Evolutionary conservation across 2,329 filamentous ascomycete genomes (phyloP).

Genomic region (Cercospora zeina): DNA sequence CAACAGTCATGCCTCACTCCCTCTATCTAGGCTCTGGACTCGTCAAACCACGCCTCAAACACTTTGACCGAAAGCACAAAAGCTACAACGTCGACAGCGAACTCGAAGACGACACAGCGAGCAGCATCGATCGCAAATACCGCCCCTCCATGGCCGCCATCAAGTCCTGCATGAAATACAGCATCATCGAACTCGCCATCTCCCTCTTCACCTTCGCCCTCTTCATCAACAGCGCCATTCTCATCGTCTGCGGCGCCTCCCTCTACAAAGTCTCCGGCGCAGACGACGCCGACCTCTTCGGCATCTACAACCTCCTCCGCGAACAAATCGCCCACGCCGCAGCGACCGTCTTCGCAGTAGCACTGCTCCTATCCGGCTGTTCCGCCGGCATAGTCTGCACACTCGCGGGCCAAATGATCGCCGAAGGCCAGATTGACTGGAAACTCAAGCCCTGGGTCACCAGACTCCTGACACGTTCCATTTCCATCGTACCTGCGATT

Average conservation of each 20-base stretch:
- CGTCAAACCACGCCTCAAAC: constrained; percentile 64
- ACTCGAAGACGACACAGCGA: constrained; percentile 33
- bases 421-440: constrained; percentile 78
- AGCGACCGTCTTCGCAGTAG: constrained; percentile 80
- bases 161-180: constrained; percentile 44
- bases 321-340: constrained; percentile 69
- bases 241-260: constrained; percentile 66
- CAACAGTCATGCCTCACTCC: constrained; percentile 72
- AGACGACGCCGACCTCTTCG: constrained; percentile 73
- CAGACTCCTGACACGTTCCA: constrained; percentile 71
- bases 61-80: constrained; percentile 62
- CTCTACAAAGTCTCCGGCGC: constrained; percentile 64
- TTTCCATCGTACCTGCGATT: constrained; percentile 79
- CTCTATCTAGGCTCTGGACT: constrained; percentile 69
- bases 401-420: constrained; percentile 85
- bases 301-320: constrained; percentile 73
- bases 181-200: constrained; percentile 44
- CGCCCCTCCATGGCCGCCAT: constrained; percentile 45
- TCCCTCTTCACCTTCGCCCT: constrained; percentile 47
- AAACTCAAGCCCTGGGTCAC: constrained; percentile 74
- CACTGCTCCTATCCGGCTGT: constrained; percentile 75
- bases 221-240: constrained; percentile 48
- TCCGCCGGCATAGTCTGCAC: constrained; percentile 86
- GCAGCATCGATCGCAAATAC: constrained; percentile 37
- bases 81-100: constrained; percentile 45